Conservation (phyloP, 345 rosid genomes). For the Sisymbrium irio region DNA sequence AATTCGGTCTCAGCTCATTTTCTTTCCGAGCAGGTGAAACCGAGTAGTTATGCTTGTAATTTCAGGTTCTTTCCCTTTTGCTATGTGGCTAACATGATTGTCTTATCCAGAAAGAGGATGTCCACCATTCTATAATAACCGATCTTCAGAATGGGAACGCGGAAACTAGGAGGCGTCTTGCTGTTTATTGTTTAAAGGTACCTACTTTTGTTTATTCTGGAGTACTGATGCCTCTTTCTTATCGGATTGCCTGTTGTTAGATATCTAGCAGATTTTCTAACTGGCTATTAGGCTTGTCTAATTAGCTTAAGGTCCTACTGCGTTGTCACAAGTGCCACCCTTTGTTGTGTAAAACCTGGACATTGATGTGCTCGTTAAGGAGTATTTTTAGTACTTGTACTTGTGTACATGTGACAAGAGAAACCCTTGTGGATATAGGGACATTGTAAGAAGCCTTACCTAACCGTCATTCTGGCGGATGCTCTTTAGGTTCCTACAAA, state of each 20-base stretch:
- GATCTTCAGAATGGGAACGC: constrained; percentile 99
- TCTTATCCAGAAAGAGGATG: constrained; percentile 87
- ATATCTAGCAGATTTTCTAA: background rate
- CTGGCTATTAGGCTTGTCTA: no score
- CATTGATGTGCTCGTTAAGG: background rate
- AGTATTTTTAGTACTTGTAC: background rate
- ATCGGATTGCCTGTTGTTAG: constrained; percentile 8
- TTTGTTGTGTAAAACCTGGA: constrained; percentile 2
- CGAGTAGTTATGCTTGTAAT: background rate
- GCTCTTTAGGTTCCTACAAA: no score
- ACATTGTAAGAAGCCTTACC: background rate
- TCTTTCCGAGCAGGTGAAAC: constrained; percentile 88
- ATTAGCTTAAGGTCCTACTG: constrained; percentile 10
- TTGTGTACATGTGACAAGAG: constrained; percentile 6
- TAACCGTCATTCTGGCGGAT: background rate
- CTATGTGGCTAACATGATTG: constrained; percentile 2
- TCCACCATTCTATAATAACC: constrained; percentile 96
- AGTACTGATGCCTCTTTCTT: background rate
- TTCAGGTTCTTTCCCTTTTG: background rate
- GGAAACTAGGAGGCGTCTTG: constrained; percentile 97
- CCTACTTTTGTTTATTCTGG: constrained; percentile 18
- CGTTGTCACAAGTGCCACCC: constrained; percentile 11
- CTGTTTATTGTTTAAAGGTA: constrained; percentile 98
- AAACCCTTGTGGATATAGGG: background rate
- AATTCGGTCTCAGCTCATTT: constrained; percentile 98